Evolutionary conservation across 805 yeast species (phyloP).

Genomic region (Nakazawaea peltata): DNA sequence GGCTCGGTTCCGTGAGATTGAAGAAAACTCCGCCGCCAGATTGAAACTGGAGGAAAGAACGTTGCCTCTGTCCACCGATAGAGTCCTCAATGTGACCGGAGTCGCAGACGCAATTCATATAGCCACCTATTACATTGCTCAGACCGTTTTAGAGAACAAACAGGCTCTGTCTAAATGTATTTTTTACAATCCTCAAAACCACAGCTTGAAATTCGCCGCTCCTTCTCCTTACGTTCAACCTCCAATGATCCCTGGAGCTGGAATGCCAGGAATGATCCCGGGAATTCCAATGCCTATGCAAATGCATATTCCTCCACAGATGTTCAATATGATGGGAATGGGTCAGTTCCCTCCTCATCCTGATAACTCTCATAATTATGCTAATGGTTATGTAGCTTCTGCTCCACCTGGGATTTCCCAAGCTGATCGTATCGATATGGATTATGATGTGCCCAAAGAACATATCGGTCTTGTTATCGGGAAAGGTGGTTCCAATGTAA

Average conservation of each 20-base stretch:
- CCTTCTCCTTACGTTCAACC: slow-evolving; percentile 17
- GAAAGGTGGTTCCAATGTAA: slow-evolving; percentile 75
- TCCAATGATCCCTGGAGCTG: slow-evolving; percentile 12
- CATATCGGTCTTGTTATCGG: slow-evolving; percentile 84
- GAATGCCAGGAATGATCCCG: slow-evolving; percentile 7
- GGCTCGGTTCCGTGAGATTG: slow-evolving; percentile 67
- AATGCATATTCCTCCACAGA: slow-evolving; percentile 9
- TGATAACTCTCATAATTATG: slow-evolving; percentile 10
- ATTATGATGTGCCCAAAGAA: slow-evolving; percentile 65
- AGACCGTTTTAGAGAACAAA: slow-evolving; percentile 55
- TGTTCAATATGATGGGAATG: slow-evolving; percentile 11
- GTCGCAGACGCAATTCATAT: slow-evolving; percentile 85
- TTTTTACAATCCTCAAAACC: slow-evolving; percentile 51
- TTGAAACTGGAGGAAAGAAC: slow-evolving; percentile 66
- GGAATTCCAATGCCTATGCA: slow-evolving; percentile 9
- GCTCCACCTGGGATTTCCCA: slow-evolving; percentile 9
- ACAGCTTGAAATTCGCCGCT: slow-evolving; percentile 19
- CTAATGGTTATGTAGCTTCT: slow-evolving; percentile 11
- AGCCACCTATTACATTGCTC: slow-evolving; percentile 68
- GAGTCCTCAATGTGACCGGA: slow-evolving; percentile 62
- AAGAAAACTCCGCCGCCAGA: slow-evolving; percentile 72
- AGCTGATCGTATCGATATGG: slow-evolving; percentile 51
- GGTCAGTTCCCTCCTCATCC: slow-evolving; percentile 13
- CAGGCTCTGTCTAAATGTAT: slow-evolving; percentile 48
- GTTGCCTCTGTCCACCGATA: slow-evolving; percentile 70